phyloP scores from a whole-genome alignment of 257 asterid genomes.

The Solanum virginianum region DNA sequence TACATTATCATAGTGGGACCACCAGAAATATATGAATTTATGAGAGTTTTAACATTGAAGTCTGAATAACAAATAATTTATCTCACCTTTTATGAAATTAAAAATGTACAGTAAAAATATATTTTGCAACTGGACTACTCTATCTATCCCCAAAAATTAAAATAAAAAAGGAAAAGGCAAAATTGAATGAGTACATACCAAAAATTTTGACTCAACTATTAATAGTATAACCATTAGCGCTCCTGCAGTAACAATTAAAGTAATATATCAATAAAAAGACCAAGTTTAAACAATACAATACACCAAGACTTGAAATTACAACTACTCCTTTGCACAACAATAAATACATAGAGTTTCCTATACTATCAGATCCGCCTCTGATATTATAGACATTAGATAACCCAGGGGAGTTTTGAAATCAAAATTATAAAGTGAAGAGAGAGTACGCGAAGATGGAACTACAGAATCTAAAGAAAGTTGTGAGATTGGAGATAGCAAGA shows the following conservation, averaged over 20 bases:
- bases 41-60: neutral
- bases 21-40: neutral
- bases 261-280: neutral
- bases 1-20: neutral
- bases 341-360: neutral
- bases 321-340: neutral
- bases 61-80: neutral
- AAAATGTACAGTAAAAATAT: neutral
- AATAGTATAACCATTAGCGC: slow-evolving; percentile 15
- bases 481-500: neutral
- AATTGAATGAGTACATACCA: slow-evolving; percentile 5
- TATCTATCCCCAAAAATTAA: neutral
- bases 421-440: neutral
- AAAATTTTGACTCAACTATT: slow-evolving; percentile 25
- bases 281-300: neutral
- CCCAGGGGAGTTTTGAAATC: neutral
- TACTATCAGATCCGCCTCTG: neutral
- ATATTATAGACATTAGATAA: neutral
- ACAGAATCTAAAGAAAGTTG: neutral
- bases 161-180: neutral
- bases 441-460: slow-evolving; percentile 5
- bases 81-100: neutral
- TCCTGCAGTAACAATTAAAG: slow-evolving; percentile 4
- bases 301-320: neutral
- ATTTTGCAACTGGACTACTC: neutral